phyloP scores from a whole-genome alignment of 2,329 filamentous ascomycete genomes.

The Nigrospora oryzae region DNA sequence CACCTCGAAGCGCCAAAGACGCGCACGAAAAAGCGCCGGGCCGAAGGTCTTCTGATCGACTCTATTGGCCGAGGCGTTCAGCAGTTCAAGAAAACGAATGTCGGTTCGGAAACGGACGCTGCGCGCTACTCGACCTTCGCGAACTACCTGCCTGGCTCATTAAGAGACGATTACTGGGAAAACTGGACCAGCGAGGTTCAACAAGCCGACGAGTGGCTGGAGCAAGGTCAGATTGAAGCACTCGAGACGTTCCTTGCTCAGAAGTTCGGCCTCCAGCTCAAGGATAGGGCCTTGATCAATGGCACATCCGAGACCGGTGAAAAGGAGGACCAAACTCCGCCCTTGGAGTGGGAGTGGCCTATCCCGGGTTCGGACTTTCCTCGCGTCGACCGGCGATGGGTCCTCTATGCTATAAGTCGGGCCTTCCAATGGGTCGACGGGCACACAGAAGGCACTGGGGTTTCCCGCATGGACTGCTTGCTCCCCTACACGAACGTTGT shows the following conservation, averaged over 20 bases:
- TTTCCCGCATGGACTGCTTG: conserved; percentile 27
- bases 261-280: conserved; percentile 37
- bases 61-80: conserved; percentile 60
- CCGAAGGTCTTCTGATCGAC: conserved; percentile 60
- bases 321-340: conserved; percentile 13
- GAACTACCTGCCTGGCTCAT: conserved; percentile 36
- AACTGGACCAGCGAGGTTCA: conserved; percentile 34
- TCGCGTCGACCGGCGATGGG: conserved; percentile 55
- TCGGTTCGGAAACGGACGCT: conserved; percentile 18
- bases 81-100: conserved; percentile 25
- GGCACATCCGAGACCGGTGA: conserved; percentile 10
- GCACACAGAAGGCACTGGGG: conserved; percentile 31
- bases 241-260: conserved; percentile 43
- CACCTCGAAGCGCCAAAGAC: conserved; percentile 56
- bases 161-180: conserved; percentile 39
- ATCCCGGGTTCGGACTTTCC: conserved; percentile 35
- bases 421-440: conserved; percentile 47
- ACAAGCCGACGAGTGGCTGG: conserved; percentile 38
- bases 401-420: conserved; percentile 54
- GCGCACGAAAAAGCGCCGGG: conserved; percentile 45
- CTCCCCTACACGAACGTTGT: conserved; percentile 45
- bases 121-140: conserved; percentile 23
- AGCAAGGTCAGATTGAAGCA: conserved; percentile 31
- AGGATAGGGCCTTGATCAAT: conserved; percentile 9
- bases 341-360: conserved; percentile 42